Conservation (phyloP, 805 yeast genomes). For the Zygosaccharomyces gambellarensis region DNA sequence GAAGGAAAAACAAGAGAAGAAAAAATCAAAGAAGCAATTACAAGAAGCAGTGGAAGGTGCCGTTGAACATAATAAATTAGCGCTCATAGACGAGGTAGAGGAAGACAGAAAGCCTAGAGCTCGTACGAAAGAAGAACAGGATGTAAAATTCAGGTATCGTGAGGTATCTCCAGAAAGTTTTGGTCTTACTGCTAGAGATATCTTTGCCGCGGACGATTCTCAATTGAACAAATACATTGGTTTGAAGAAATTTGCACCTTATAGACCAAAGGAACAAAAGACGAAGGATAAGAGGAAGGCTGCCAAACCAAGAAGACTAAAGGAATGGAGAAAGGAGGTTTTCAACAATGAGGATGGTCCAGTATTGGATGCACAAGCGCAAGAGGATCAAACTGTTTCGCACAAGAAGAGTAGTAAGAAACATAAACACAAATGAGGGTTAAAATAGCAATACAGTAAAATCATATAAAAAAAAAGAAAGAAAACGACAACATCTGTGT, state of each 20-base stretch:
- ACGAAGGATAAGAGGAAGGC: slow-evolving; percentile 78
- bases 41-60: slow-evolving; percentile 68
- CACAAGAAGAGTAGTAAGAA: slow-evolving; percentile 1
- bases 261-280: slow-evolving; percentile 67
- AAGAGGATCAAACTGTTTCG: neutral
- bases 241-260: slow-evolving; percentile 89
- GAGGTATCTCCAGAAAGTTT: slow-evolving; percentile 93
- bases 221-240: slow-evolving; percentile 82
- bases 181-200: slow-evolving; percentile 82
- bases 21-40: slow-evolving; percentile 57
- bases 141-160: slow-evolving; percentile 69
- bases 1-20: slow-evolving; percentile 45
- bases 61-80: slow-evolving; percentile 67
- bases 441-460: neutral
- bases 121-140: slow-evolving; percentile 41
- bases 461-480: neutral
- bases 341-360: slow-evolving; percentile 60
- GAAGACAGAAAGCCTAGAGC: slow-evolving; percentile 57
- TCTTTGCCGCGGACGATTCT: slow-evolving; percentile 81
- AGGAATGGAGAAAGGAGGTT: slow-evolving; percentile 85
- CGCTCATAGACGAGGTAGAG: slow-evolving; percentile 64
- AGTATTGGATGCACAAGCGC: neutral
- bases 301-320: slow-evolving; percentile 73
- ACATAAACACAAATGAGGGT: slow-evolving; percentile 1
- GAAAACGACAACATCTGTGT: neutral